Percentiles rank a stretch among this genome's conserved stretches.
Conservation (phyloP, 2,329 filamentous ascomycete species). For the Scopulariopsis brevicaulis region DNA sequence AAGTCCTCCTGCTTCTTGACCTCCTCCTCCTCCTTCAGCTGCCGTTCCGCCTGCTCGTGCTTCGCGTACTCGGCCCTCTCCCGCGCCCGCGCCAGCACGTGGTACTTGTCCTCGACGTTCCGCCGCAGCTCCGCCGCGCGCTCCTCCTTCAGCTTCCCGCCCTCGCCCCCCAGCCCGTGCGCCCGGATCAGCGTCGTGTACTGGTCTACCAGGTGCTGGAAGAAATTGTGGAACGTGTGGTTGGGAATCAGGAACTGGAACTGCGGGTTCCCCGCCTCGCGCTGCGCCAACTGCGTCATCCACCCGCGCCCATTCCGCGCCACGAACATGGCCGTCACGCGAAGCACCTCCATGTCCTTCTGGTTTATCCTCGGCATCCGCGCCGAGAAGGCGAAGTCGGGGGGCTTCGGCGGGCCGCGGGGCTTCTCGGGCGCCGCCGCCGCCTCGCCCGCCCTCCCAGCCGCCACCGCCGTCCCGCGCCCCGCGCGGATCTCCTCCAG, state of each 20-base stretch:
- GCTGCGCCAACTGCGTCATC: slow-evolving; percentile 80
- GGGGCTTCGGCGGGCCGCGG: slow-evolving; percentile 72
- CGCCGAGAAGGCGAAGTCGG: slow-evolving; percentile 85
- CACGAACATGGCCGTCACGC: slow-evolving; percentile 78
- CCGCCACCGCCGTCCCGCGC: slow-evolving; percentile 66
- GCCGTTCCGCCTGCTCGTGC: slow-evolving; percentile 73
- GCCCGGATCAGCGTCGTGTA: slow-evolving; percentile 70
- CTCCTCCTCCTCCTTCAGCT: slow-evolving; percentile 78
- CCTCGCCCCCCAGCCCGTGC: slow-evolving; percentile 53
- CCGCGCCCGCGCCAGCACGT: slow-evolving; percentile 69
- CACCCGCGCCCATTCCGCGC: slow-evolving; percentile 88
- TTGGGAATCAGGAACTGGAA: slow-evolving; percentile 94
- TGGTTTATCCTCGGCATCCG: slow-evolving; percentile 96
- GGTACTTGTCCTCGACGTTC: slow-evolving; percentile 69
- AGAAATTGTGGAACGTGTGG: slow-evolving; percentile 94
- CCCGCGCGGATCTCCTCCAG: slow-evolving; percentile 77
- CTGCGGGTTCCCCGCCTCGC: slow-evolving; percentile 82
- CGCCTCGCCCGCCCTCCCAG: slow-evolving; percentile 59
- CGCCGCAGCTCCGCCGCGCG: slow-evolving; percentile 61
- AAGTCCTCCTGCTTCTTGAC: slow-evolving; percentile 68
- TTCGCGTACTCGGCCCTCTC: slow-evolving; percentile 81
- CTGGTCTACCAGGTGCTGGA: slow-evolving; percentile 84
- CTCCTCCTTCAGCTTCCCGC: slow-evolving; percentile 58
- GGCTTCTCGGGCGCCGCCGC: slow-evolving; percentile 48
- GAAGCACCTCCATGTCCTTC: slow-evolving; percentile 68